phyloP scores from a whole-genome alignment of 106 monocot species.

The Iris macrosiphon region DNA sequence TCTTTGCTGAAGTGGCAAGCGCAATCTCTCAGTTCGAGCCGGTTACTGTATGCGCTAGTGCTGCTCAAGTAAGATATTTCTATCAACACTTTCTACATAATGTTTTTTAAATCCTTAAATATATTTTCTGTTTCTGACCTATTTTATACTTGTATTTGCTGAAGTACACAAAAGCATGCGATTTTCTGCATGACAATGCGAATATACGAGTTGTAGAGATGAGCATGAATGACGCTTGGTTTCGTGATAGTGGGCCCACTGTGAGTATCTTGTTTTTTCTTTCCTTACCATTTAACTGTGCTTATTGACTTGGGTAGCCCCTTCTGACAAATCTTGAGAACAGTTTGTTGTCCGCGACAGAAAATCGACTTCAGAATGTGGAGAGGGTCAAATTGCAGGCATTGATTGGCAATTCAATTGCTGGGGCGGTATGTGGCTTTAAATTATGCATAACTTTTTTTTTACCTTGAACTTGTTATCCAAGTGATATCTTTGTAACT shows the following conservation, averaged over 20 bases:
- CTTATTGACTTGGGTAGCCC: neutral
- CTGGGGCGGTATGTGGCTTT: slow-evolving; percentile 76
- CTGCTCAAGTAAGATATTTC: slow-evolving; percentile 41
- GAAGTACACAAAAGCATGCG: slow-evolving; percentile 59
- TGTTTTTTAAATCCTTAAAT: neutral
- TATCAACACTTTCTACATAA: neutral
- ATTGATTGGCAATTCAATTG: slow-evolving; percentile 94
- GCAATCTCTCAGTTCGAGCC: slow-evolving; percentile 84
- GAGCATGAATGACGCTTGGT: slow-evolving; percentile 99
- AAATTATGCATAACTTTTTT: too few species aligned
- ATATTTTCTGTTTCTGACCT: neutral
- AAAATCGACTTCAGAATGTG: slow-evolving; percentile 10
- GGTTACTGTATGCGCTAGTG: slow-evolving; percentile 59
- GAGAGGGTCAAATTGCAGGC: slow-evolving; percentile 54
- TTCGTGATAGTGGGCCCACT: slow-evolving; percentile 92
- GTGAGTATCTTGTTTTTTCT: slow-evolving; percentile 29
- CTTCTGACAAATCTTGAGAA: slow-evolving; percentile 11
- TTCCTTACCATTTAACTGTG: neutral
- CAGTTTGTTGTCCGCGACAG: slow-evolving; percentile 72
- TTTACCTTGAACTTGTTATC: too few species aligned
- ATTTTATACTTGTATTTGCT: slow-evolving; percentile 4
- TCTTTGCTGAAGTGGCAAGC: slow-evolving; percentile 50
- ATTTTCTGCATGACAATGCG: slow-evolving; percentile 16
- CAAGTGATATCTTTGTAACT: too few species aligned
- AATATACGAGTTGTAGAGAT: slow-evolving; percentile 87